These are phyloP conservation scores for Periglandula ipomoeae DNA, from an alignment of 2,329 filamentous ascomycete species.

Conservation along the genomic window DNA sequence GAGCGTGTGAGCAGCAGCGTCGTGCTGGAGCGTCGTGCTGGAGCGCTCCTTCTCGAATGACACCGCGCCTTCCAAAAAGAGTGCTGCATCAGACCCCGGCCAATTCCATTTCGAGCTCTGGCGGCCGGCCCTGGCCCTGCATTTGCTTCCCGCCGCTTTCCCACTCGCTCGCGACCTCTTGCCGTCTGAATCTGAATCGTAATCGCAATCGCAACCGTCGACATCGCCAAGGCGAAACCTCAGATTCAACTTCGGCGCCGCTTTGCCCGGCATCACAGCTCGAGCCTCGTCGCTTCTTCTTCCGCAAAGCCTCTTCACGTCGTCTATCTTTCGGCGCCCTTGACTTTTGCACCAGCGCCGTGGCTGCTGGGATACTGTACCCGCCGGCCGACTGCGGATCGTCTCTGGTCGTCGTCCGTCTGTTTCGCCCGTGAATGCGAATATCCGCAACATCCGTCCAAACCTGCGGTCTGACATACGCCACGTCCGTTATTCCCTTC, in stretches of 20 bases:
- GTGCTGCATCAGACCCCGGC: too few species aligned
- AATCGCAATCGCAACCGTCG: too few species aligned
- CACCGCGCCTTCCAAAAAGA: slow-evolving; percentile 1
- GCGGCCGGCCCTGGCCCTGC: too few species aligned
- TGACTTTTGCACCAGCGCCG: neutral
- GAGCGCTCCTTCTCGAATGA: slow-evolving; percentile 2
- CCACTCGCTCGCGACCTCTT: too few species aligned
- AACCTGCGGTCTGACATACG: neutral
- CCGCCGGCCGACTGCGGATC: neutral
- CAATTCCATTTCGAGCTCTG: too few species aligned
- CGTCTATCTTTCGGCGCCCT: neutral
- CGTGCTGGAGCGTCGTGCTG: too few species aligned
- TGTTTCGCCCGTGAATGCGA: neutral
- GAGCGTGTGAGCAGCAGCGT: too few species aligned
- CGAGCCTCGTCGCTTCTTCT: neutral
- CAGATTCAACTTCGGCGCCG: too few species aligned
- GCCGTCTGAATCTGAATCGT: neutral
- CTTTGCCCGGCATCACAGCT: neutral
- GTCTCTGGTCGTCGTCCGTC: neutral
- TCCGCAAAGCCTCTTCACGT: neutral
- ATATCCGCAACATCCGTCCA: neutral
- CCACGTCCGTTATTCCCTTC: neutral
- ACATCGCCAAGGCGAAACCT: neutral
- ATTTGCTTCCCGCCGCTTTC: too few species aligned
- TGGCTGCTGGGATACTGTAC: neutral